Base-by-base conservation (phyloP, 176 grass and related monocot genomes). In the Phyllostachys edulis region DNA sequence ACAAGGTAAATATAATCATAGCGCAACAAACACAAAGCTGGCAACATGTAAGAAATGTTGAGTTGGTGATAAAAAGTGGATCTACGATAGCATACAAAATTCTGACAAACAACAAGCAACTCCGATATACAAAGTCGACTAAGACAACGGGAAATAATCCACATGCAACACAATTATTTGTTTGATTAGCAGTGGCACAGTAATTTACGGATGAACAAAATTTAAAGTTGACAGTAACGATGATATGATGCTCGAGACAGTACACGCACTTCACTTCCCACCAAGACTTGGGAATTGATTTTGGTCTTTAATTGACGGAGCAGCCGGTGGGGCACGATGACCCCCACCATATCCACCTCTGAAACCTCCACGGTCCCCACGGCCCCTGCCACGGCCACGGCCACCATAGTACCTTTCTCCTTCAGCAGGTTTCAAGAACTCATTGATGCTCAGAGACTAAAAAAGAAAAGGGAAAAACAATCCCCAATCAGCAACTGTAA, bases 361-460 rank as follows among this genome's bases (percentile, higher is more conserved):
- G 69, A 90, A 91, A 21, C 82, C 86, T 36, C 88, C 95, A 10
- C 88, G 90, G 40, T 86, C 84, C n/a, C 86, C 88, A 0, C 95
- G 90, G 4, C 89, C 92, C 59, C 89, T 92, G 54, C 90, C 88
- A 39, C 88, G 91, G 0, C 95, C 95, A 14, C 95, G 88, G 3
- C 95, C 88, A 1, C 79, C 90, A 67, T 93, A 91, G 84, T 57
- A 81, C 59, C 87, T 87, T 47, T 93, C 90, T 68, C 95, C 92
- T 84, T 94, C 95, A 76, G 90, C 89, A 16, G 92, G 92, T 81
- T 94, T 97, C 26, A 97, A 32, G 56, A 97, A 97, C 79, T 97
- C 95, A 0, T 91, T 97, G 72, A 93, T 97, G 87, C 79, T 94
- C 67, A 94, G 1, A 32, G 86, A 85, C 95, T 97, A 71, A 16